Percentiles rank a stretch among this genome's conserved stretches.
Evolutionary conservation across 805 yeast species (phyloP).

Genomic region (Starmerella bacillaris): DNA sequence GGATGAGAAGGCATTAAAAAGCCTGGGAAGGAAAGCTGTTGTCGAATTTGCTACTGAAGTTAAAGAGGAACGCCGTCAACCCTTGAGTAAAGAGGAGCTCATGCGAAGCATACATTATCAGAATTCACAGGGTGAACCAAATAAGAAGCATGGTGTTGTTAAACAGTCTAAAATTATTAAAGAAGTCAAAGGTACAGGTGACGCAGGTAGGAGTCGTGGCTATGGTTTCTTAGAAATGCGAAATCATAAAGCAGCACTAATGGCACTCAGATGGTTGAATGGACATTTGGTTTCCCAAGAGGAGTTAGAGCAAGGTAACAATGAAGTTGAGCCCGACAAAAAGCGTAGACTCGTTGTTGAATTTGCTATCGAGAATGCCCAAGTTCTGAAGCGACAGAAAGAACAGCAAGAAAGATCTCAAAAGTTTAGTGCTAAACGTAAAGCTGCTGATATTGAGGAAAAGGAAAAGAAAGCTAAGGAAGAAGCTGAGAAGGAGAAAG

Average conservation of each 20-base stretch:
- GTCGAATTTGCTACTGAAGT: constrained; percentile 89
- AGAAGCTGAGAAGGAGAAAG: constrained; percentile 9
- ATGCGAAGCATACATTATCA: constrained; percentile 60
- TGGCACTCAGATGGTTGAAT: constrained; percentile 94
- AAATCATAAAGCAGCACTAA: constrained; percentile 80
- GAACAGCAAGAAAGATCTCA: constrained; percentile 27
- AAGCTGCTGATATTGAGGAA: constrained; percentile 16
- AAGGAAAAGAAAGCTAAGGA: constrained; percentile 15
- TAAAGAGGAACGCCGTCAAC: constrained; percentile 53
- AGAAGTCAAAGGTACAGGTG: constrained; percentile 81
- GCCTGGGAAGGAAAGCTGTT: constrained; percentile 83
- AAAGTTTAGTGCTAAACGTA: constrained; percentile 15
- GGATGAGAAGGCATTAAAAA: constrained; percentile 75
- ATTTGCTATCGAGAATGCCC: constrained; percentile 90
- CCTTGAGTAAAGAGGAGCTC: constrained; percentile 75
- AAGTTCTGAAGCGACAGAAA: constrained; percentile 75
- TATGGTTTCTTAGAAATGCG: constrained; percentile 88
- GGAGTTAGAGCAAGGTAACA: constrained; percentile 33
- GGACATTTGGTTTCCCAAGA: constrained; percentile 65
- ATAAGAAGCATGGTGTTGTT: constrained; percentile 75
- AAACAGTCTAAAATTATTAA: constrained; percentile 82
- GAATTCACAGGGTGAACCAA: constrained; percentile 31
- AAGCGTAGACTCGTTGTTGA: constrained; percentile 73
- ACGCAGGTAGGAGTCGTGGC: constrained; percentile 82
- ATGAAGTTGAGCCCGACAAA: constrained; percentile 18